These are phyloP conservation scores for Debaryomyces sp. DNA, from an alignment of 1,139 yeast genomes.

Conservation along the genomic window DNA sequence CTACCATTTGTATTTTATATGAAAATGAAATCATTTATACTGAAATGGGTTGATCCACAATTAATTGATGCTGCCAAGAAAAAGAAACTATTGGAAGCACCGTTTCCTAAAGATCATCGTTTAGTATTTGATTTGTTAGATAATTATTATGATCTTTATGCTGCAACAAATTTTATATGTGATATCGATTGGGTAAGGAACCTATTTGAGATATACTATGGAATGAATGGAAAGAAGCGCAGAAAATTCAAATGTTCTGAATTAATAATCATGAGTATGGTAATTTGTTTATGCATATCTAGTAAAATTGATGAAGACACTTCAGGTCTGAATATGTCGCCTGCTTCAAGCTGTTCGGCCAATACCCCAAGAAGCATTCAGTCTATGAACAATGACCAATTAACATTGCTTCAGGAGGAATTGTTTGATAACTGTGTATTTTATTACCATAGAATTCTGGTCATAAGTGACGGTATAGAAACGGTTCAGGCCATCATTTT, in stretches of 20 bases:
- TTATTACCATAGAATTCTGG: slow-evolving; percentile 50
- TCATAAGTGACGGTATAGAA: slow-evolving; percentile 52
- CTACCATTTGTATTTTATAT: slow-evolving; percentile 31
- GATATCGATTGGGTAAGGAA: slow-evolving; percentile 19
- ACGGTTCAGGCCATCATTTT: slow-evolving; percentile 54
- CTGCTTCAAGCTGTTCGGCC: slow-evolving; percentile 4
- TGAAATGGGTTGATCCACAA: slow-evolving; percentile 41
- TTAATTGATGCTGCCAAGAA: slow-evolving; percentile 24
- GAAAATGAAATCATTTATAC: slow-evolving; percentile 22
- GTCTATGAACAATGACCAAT: slow-evolving; percentile 11
- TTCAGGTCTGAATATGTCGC: slow-evolving; percentile 9
- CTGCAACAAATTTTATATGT: slow-evolving; percentile 18
- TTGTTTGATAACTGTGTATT: slow-evolving; percentile 42
- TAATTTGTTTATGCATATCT: slow-evolving; percentile 30
- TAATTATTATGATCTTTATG: slow-evolving; percentile 17
- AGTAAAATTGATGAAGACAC: slow-evolving; percentile 22
- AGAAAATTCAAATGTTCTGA: slow-evolving; percentile 29
- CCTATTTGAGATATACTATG: slow-evolving; percentile 26
- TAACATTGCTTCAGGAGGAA: slow-evolving; percentile 25
- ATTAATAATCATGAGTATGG: slow-evolving; percentile 35
- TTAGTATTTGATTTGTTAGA: slow-evolving; percentile 27
- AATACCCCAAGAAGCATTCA: slow-evolving; percentile 8
- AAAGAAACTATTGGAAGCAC: slow-evolving; percentile 24
- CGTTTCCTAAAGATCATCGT: slow-evolving; percentile 30
- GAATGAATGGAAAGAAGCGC: slow-evolving; percentile 1